Evolutionary conservation across 495 filamentous ascomycete species (phyloP), one percentile per base, ranked within the genome.

Genomic region (Xylaria palmicola): DNA sequence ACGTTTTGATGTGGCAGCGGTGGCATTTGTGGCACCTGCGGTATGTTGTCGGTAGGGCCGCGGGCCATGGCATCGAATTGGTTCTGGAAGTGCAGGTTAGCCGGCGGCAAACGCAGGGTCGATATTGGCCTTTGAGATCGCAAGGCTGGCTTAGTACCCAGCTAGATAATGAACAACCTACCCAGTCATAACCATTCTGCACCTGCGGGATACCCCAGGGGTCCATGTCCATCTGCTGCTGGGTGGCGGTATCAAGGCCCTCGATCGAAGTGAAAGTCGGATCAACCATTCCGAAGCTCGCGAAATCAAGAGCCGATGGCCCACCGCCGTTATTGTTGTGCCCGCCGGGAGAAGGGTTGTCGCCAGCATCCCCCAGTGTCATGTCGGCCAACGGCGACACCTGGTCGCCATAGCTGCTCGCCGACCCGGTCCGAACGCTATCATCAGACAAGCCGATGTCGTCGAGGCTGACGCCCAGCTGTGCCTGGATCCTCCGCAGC

Each of bases 101-200:
- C n/a, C 20, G 10, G 13, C 4, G 2, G 32, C 6, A 24, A 39
- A 13, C 8, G 40, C 26, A 55, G 40, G n/a, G 40, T 1, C n/a
- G 6, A 29, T 29, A 40, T 2, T 4, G 26, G 29, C 15, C 32
- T n/a, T 37, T n/a, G 15, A 6, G 22, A 20, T 1, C 15, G 36
- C 51, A 12, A n/a, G n/a, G n/a, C n/a, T n/a, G n/a, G n/a, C n/a
- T n/a, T 47, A 17, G 13, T 6, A n/a, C 37, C 13, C 20, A 40
- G 37, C 27, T 24, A 6, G 50, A 15, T n/a, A 29, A 54, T 56
- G 47, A 44, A 59, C n/a, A 17, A 59, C 66, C 64, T 60, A 72
- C 69, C 69, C 69, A 71, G 64, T 69, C 67, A 54, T 67, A 67
- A 20, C 55, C 63, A 30, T 52, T 55, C 50, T 63, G 60, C 57